Conservation (phyloP, 768 basidiomycete genomes). For the Leccinellum rugosiceps region DNA sequence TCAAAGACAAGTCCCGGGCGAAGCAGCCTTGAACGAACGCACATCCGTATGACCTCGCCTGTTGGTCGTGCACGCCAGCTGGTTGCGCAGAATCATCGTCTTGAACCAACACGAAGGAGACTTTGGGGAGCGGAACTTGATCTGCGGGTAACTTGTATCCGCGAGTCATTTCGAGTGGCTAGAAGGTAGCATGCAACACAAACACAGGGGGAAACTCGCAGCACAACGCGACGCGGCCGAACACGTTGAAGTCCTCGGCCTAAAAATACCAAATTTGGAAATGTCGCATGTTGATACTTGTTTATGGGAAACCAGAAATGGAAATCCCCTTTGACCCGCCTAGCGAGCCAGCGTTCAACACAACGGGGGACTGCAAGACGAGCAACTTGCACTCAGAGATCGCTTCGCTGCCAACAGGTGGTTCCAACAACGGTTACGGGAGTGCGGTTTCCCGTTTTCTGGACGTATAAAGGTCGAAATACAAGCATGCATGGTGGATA, state of each 20-base stretch:
- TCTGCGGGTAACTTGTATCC: slow-evolving; percentile 35
- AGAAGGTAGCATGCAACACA: neutral
- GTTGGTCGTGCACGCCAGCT: slow-evolving; percentile 59
- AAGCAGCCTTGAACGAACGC: slow-evolving; percentile 28
- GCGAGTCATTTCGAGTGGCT: slow-evolving; percentile 35
- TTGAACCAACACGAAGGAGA: slow-evolving; percentile 63
- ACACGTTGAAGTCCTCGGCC: slow-evolving; percentile 4
- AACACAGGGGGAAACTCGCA: slow-evolving; percentile 14
- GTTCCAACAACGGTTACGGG: neutral
- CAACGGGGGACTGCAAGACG: neutral
- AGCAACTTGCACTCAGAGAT: neutral
- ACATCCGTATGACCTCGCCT: slow-evolving; percentile 75
- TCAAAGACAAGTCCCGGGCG: slow-evolving; percentile 1
- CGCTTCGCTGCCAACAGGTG: neutral
- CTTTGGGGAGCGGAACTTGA: slow-evolving; percentile 52
- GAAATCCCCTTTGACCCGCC: slow-evolving; percentile 7
- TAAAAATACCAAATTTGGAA: slow-evolving; percentile 19
- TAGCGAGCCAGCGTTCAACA: neutral
- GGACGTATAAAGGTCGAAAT: no score
- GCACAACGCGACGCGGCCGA: slow-evolving; percentile 10
- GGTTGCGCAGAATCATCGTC: slow-evolving; percentile 61
- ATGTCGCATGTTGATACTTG: slow-evolving; percentile 7
- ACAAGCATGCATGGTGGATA: neutral
- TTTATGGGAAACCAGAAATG: slow-evolving; percentile 12
- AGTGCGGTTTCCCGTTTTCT: no score